Evolutionary conservation across 2,329 filamentous ascomycete genomes (phyloP), one percentile per base, ranked within the genome.

Genomic region (Cercospora berteroae): DNA sequence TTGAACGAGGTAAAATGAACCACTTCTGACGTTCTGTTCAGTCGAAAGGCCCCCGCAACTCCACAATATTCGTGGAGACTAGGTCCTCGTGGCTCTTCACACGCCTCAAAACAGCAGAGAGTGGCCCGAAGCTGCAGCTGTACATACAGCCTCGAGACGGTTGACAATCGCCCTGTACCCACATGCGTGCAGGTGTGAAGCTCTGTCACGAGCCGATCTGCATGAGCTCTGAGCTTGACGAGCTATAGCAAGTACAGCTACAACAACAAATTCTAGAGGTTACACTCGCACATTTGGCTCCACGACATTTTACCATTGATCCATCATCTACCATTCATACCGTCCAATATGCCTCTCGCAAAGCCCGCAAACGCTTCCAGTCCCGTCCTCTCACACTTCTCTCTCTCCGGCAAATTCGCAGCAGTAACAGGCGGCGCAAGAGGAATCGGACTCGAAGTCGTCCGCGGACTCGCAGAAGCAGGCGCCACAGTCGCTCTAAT

Each of bases 401-500:
- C 92, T 1, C 86, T 97, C 20, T 89, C 95, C 76, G 90, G 88
- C 68, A 90, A 89, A 77, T 90, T 93, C 10, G 92, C 88, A 39
- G 84, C 97, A 50, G 90, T 97, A 29, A 97, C 94, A 0, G 94
- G 94, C 60, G 94, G 93, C 74, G 93, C 93, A 23, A 86, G 93
- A 76, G 94, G 94, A 2, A 81, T 97, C 66, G 94, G 94, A 25
- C 83, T 97, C 68, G 92, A 95, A 72, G 96, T 97, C 89, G 90
- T 90, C 48, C 92, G 96, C 81, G 93, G 90, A 55, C 87, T 96
- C 79, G 91, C 96, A 67, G 90, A 92, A 66, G 94, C 91, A 60
- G 94, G 94, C 62, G 91, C 91, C 9, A 88, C 94, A 77, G 84
- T 97, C 70, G 94, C 94, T 33, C 90, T 97, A 78, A 92, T 96